These are phyloP conservation scores for Populus ilicifolia DNA, from an alignment of 345 rosid genomes.

Conservation along the genomic window DNA sequence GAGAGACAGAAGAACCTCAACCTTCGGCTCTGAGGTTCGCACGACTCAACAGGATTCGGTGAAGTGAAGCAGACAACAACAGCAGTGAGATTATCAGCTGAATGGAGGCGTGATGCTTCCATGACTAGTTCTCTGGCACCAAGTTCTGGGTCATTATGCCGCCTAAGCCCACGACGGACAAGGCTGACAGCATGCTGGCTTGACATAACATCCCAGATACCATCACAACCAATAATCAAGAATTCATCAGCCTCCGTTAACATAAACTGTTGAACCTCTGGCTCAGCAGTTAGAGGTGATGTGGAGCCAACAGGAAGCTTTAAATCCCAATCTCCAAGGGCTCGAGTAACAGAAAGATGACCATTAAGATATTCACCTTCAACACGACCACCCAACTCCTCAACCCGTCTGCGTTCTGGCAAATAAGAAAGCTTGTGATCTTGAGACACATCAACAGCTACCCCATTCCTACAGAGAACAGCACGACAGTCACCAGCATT, in stretches of 20 bases:
- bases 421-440: conserved; percentile 64
- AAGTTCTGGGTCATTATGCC: conserved; percentile 51
- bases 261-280: conserved; percentile 50
- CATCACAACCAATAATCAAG: conserved; percentile 80
- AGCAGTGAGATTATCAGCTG: conserved; percentile 56
- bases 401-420: conserved; percentile 69
- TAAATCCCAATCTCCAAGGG: conserved; percentile 88
- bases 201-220: conserved; percentile 81
- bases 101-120: conserved; percentile 52
- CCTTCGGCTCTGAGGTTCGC: conserved; percentile 45
- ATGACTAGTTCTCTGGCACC: conserved; percentile 54
- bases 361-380: conserved; percentile 57
- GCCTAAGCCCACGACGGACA: conserved; percentile 56
- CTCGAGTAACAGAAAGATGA: conserved; percentile 60
- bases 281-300: conserved; percentile 80
- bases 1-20: conserved; percentile 40
- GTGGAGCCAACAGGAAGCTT: conserved; percentile 57
- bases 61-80: conserved; percentile 48
- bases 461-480: conserved; percentile 70
- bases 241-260: conserved; percentile 85
- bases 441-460: conserved; percentile 71
- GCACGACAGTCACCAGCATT: conserved; percentile 91
- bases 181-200: conserved; percentile 74
- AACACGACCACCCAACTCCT: conserved; percentile 48
- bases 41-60: conserved; percentile 23